Percentiles rank a stretch among this genome's conserved stretches.
Evolutionary conservation across 805 yeast species (phyloP).

Genomic region (Candida schatavii): DNA sequence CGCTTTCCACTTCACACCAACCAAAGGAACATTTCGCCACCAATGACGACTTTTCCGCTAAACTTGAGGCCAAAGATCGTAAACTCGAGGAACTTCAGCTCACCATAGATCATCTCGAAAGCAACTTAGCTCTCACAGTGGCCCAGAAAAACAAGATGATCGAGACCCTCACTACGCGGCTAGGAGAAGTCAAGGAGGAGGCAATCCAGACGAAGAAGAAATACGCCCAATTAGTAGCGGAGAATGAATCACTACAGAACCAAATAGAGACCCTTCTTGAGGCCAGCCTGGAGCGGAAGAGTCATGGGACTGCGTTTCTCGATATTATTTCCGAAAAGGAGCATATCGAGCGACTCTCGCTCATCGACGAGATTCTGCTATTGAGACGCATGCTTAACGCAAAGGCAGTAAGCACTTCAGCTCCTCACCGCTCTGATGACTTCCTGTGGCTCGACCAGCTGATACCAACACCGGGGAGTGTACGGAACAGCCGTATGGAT

Average conservation of each 20-base stretch:
- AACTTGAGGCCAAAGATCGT: constrained; percentile 16
- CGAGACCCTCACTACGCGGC: constrained; percentile 11
- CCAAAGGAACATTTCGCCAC: too few species aligned
- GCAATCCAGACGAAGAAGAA: constrained; percentile 16
- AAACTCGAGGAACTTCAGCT: constrained; percentile 42
- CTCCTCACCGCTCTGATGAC: too few species aligned
- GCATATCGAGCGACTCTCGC: constrained; percentile 28
- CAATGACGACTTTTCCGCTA: neutral
- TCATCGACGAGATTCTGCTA: constrained; percentile 44
- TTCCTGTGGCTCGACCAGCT: constrained; percentile 19
- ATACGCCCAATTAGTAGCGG: constrained; percentile 15
- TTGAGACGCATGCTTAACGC: constrained; percentile 32
- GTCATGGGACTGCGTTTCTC: constrained; percentile 25
- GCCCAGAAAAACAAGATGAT: constrained; percentile 26
- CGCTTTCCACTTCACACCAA: too few species aligned
- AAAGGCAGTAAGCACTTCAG: too few species aligned
- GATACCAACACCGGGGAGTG: neutral
- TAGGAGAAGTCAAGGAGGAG: constrained; percentile 14
- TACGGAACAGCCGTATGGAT: neutral
- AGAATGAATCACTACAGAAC: constrained; percentile 18
- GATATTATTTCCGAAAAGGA: constrained; percentile 31
- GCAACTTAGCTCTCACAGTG: constrained; percentile 35
- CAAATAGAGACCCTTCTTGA: constrained; percentile 27
- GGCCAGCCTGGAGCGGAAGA: constrained; percentile 11
- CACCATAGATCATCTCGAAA: constrained; percentile 44